These are phyloP conservation scores for Serendipita vermifera DNA, from an alignment of 768 basidiomycete species.

Conservation along the genomic window DNA sequence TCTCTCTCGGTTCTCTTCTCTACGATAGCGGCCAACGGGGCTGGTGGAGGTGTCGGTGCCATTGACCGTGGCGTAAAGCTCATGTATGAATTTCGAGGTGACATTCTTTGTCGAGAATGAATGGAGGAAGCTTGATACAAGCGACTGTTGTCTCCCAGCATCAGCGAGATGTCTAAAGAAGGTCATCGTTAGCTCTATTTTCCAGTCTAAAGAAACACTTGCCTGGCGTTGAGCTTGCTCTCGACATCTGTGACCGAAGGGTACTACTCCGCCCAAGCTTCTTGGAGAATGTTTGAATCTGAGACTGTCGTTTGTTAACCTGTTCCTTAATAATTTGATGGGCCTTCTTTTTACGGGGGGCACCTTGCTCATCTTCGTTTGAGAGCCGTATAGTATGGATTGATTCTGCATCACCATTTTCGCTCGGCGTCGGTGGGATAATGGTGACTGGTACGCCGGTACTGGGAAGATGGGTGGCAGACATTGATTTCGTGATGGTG, in stretches of 20 bases:
- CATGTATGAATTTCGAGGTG: neutral
- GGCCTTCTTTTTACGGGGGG: slow-evolving; percentile 43
- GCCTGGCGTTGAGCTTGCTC: slow-evolving; percentile 62
- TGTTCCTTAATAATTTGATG: slow-evolving; percentile 61
- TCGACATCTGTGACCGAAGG: slow-evolving; percentile 31
- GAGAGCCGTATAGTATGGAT: slow-evolving; percentile 5
- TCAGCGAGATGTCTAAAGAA: slow-evolving; percentile 50
- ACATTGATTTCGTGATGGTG: neutral
- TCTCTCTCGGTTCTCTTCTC: slow-evolving; percentile 34
- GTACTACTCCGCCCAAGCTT: slow-evolving; percentile 63
- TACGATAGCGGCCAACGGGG: slow-evolving; percentile 19
- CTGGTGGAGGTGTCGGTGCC: slow-evolving; percentile 34
- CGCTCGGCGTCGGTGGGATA: slow-evolving; percentile 12
- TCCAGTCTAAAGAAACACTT: slow-evolving; percentile 15
- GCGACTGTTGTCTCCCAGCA: slow-evolving; percentile 37
- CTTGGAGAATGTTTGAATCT: slow-evolving; percentile 62
- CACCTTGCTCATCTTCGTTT: slow-evolving; percentile 10
- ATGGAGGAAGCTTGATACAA: slow-evolving; percentile 71
- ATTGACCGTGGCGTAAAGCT: slow-evolving; percentile 20
- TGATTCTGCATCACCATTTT: slow-evolving; percentile 1
- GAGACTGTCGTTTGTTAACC: slow-evolving; percentile 58
- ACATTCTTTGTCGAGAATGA: slow-evolving; percentile 47
- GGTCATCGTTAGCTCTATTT: neutral
- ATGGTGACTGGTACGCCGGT: slow-evolving; percentile 11
- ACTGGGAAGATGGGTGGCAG: neutral